These are phyloP conservation scores for Globisporangium lucens DNA, from an alignment of 352 stramenopile genomes.

Conservation along the genomic window DNA sequence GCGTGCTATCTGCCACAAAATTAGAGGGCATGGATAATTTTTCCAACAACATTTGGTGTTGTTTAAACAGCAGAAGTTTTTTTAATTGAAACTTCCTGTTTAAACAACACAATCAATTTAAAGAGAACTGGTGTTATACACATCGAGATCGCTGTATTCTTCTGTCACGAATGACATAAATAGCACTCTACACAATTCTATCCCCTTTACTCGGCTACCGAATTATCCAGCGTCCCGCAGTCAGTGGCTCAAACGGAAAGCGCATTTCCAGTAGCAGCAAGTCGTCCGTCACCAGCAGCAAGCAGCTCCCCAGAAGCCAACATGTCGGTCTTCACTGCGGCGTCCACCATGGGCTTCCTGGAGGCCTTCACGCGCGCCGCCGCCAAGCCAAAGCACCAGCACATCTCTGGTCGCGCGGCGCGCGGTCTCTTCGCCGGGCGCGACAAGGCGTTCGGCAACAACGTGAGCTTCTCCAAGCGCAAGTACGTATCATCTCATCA, in stretches of 20 bases:
- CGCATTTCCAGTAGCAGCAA: neutral
- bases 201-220: neutral
- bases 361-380: slow-evolving; percentile 54
- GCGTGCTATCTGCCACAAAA: too few species aligned
- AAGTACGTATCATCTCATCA: slow-evolving; percentile 36
- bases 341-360: slow-evolving; percentile 53
- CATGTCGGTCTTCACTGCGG: slow-evolving; percentile 36
- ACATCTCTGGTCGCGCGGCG: slow-evolving; percentile 69
- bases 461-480: slow-evolving; percentile 92
- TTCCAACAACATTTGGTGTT: too few species aligned
- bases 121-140: neutral
- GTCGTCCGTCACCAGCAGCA: neutral
- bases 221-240: neutral
- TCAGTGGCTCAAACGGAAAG: neutral
- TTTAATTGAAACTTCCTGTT: too few species aligned
- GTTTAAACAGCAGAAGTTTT: too few species aligned
- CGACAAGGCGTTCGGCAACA: slow-evolving; percentile 94
- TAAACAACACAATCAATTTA: neutral
- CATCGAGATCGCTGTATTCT: neutral
- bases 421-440: slow-evolving; percentile 92
- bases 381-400: slow-evolving; percentile 38
- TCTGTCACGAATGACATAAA: neutral
- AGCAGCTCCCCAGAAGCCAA: neutral
- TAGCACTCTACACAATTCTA: neutral
- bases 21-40: too few species aligned